These are phyloP conservation scores for Trichothecium sympodiale DNA, from an alignment of 2,329 filamentous ascomycete genomes.

Conservation along the genomic window DNA sequence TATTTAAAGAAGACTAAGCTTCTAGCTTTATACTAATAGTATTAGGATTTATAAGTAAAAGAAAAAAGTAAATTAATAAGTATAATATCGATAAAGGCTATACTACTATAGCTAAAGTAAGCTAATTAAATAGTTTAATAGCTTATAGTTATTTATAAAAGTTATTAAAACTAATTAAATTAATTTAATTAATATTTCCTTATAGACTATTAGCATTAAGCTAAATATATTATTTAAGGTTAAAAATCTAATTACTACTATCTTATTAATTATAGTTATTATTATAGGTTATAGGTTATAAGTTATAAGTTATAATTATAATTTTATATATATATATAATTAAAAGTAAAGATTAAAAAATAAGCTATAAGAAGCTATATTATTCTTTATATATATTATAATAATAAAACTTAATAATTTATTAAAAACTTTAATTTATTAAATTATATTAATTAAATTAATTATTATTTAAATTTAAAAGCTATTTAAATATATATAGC, in stretches of 20 bases:
- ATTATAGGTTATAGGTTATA: too few relatives aligned
- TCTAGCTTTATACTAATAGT: too few relatives aligned
- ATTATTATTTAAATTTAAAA: neutral
- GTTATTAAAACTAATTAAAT: neutral
- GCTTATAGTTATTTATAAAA: neutral
- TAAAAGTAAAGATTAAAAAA: neutral
- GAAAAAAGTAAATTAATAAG: too few relatives aligned
- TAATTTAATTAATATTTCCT: neutral
- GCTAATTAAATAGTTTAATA: neutral
- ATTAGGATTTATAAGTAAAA: too few relatives aligned
- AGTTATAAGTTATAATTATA: neutral
- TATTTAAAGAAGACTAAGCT: too few relatives aligned
- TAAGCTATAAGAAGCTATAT: too few relatives aligned
- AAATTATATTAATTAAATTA: conserved; percentile 1
- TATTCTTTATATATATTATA: too few relatives aligned
- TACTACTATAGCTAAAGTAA: neutral
- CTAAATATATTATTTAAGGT: neutral
- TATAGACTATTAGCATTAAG: too few relatives aligned
- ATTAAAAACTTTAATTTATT: neutral
- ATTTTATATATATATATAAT: conserved; percentile 1
- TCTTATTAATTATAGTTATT: too few relatives aligned
- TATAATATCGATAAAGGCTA: too few relatives aligned
- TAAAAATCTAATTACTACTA: neutral
- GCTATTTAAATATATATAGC: conserved; percentile 1
- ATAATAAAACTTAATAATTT: neutral